Conservation (phyloP, 768 basidiomycete species). For the Lactifluus subvellereus region DNA sequence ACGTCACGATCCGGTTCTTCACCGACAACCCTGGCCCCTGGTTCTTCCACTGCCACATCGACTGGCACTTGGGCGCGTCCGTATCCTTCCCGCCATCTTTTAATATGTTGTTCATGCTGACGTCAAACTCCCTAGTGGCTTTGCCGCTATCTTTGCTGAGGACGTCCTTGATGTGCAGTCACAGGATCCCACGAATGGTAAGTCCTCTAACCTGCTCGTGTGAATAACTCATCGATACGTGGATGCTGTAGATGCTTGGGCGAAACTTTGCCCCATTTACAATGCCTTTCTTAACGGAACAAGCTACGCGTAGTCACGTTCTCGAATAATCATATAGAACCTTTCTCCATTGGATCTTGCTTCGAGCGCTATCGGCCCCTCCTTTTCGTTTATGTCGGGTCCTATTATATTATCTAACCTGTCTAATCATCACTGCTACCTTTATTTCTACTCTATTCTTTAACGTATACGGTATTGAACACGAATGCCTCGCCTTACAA, state of each 20-base stretch:
- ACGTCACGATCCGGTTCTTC: constrained; percentile 29
- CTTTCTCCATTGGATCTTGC: not conserved
- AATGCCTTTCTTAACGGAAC: not conserved
- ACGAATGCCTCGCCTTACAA: not conserved
- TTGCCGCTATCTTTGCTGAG: constrained; percentile 20
- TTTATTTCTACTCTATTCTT: not conserved
- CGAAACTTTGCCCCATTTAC: constrained; percentile 6
- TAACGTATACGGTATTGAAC: not conserved
- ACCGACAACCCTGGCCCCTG: constrained; percentile 31
- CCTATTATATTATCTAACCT: not conserved
- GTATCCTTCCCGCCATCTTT: constrained; percentile 56
- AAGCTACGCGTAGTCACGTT: not conserved
- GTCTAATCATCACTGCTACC: not conserved
- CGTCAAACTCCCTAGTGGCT: not conserved
- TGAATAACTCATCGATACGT: not conserved
- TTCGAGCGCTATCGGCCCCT: not conserved
- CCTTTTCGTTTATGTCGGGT: not conserved
- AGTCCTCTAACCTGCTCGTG: not conserved
- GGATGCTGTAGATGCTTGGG: not conserved
- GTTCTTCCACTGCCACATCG: constrained; percentile 32
- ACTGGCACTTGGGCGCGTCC: constrained; percentile 34
- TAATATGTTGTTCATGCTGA: constrained; percentile 21
- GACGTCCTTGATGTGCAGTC: constrained; percentile 11
- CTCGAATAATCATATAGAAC: not conserved
- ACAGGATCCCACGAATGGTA: not conserved